Evolutionary conservation across 495 filamentous ascomycete genomes (phyloP).

Genomic region (Annulohypoxylon maeteangense): DNA sequence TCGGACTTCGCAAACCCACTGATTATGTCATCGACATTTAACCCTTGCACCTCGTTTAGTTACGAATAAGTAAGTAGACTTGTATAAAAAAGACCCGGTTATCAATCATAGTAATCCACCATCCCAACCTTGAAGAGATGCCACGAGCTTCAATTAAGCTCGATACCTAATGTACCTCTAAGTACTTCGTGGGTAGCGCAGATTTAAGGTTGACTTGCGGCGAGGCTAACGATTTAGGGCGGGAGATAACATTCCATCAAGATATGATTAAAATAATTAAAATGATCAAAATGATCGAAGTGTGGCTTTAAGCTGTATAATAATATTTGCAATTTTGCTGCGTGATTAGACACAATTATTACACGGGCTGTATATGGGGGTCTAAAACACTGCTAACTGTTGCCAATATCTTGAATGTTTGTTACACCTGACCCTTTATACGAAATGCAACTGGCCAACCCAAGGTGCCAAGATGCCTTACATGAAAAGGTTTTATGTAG

Average conservation of each 20-base stretch:
- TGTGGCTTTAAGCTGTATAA: not conserved
- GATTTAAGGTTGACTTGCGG: slow-evolving; percentile 22
- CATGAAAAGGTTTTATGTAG: not conserved
- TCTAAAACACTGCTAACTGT: not conserved
- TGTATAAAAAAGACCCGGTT: not conserved
- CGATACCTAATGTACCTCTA: not conserved
- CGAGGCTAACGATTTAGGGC: slow-evolving; percentile 13
- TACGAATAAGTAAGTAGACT: not conserved
- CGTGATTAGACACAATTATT: not conserved
- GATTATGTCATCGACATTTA: not conserved
- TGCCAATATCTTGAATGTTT: not conserved
- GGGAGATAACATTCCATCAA: not conserved
- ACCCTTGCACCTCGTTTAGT: not conserved
- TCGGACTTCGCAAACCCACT: not conserved
- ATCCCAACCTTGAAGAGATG: not conserved
- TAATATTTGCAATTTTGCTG: not conserved
- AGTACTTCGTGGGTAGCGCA: not conserved
- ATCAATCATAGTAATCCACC: slow-evolving; percentile 5
- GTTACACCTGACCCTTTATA: not conserved
- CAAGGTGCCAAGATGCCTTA: not conserved
- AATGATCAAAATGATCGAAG: not conserved
- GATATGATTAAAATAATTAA: not conserved
- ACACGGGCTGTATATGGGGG: not conserved
- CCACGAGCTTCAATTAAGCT: not conserved
- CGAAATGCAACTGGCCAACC: not conserved